These are phyloP conservation scores for Gossypium raimondii DNA, from an alignment of 345 rosid species.

Conservation along the genomic window DNA sequence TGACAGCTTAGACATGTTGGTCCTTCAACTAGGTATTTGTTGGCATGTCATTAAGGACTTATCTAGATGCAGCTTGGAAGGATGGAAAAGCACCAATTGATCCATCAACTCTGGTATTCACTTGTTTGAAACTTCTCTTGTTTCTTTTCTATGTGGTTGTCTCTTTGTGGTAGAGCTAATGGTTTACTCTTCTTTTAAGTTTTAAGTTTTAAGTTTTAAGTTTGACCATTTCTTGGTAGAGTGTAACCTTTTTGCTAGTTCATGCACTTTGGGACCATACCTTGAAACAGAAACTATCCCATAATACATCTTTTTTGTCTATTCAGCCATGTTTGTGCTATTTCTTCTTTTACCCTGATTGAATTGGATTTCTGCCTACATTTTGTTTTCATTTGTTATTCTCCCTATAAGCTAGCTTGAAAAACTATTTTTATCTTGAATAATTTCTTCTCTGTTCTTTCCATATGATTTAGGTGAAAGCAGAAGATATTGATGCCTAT, in stretches of 20 bases:
- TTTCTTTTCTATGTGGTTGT: background rate
- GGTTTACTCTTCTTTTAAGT: background rate
- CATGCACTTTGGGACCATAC: background rate
- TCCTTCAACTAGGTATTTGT: conserved; percentile 64
- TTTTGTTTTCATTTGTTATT: conserved; percentile 2
- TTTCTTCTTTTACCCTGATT: conserved; percentile 1
- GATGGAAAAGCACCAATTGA: conserved; percentile 98
- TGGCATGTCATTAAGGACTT: conserved; percentile 96
- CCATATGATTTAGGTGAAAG: conserved; percentile 56
- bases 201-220: background rate
- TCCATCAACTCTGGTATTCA: conserved; percentile 83
- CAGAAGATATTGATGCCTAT: conserved; percentile 89
- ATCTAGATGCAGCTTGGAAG: conserved; percentile 97
- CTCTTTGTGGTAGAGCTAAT: background rate
- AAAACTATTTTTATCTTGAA: background rate
- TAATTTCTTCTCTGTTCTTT: conserved; percentile 14
- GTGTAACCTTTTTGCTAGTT: background rate
- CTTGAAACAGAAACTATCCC: background rate
- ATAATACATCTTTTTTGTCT: background rate
- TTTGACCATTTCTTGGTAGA: background rate
- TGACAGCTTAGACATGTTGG: conserved; percentile 11
- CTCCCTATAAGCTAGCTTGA: background rate
- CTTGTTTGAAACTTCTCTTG: background rate
- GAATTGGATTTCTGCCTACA: background rate
- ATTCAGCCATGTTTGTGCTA: background rate